Base-by-base conservation (phyloP, 2,329 filamentous ascomycete genomes). In the Ilyonectria mors-panacis region DNA sequence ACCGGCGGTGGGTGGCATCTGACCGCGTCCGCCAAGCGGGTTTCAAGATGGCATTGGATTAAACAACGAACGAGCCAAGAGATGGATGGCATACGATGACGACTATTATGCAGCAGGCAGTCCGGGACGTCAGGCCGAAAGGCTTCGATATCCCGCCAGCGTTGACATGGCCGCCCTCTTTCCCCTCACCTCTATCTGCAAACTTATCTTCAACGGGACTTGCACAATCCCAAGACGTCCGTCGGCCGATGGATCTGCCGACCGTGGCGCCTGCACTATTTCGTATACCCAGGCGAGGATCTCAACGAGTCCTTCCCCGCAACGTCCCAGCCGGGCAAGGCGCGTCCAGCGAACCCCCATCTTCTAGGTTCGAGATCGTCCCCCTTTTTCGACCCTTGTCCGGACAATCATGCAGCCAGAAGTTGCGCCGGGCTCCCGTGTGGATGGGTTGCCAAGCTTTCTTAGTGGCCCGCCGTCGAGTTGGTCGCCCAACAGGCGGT, bases 21-120 rank as follows among this genome's bases (percentile, higher is more conserved):
- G 21, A 63, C 51, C 37, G 59, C 59, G 47, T 50, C 44, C 42
- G 51, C 44, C 59, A 54, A 42, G 47, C 26, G 21, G 37, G 59
- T 63, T 57, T 56, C 59, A 57, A 30, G 42, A 47, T 23, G 23
- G 7, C 26, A 28, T 21, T 35, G 50, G 50, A 44, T 55, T 47
- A 21, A 39, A 26, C 53, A 55, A 55, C 26, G 53, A 55, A 19
- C 6, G 23, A 10, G 23, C 19, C n/a, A 45, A 23, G 17, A 45
- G 44, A 23, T 45, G 50, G 30, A 19, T 53, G 50, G 39, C 8
- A 35, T 21, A 21, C 50, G 9, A 53, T 53, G 48, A 51, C 30
- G 50, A 37, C 28, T 19, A 35, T 33, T 8, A 19, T 51, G 26
- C 17, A 19, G 39, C 39, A 42, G 39, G 17, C 39, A 8, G 39